Evolutionary conservation across 495 filamentous ascomycete genomes (phyloP), one percentile per base, ranked within the genome.

Genomic region (Lasiosphaeria miniovina): DNA sequence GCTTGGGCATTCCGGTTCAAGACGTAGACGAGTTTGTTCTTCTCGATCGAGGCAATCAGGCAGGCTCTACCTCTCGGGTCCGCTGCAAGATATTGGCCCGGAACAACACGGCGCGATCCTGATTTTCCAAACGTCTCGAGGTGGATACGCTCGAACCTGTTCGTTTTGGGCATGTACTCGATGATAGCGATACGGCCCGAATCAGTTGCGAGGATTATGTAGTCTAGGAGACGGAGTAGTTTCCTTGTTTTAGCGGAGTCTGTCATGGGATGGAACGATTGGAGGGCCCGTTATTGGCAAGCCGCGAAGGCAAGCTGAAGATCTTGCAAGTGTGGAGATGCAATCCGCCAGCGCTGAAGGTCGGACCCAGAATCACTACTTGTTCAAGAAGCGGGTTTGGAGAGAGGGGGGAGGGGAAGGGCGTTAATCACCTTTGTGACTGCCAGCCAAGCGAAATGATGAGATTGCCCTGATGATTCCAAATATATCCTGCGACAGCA

Each of bases 1-100:
- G 90, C 91, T 75, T 96, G 90, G 41, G 91, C 84, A 75, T 96
- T 96, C 43, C 95, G 88, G 76, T 97, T 97, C 56, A 99, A 81
- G 68, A 98, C 93, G 74, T 98, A 99, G 69, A 98, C 95, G 65
- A 99, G 89, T 77, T 98, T 98, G 75, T 98, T 98, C 84, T 99
- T 99, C 75, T 99, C 95, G 59, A 94, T 81, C 8, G 91, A 91
- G 6, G 95, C 90, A 52, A 97, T 91, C 64, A 99, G 80, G 72
- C 92, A 96, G 40, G 95, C 95, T 73, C 95, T 83, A 43, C 95
- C 95, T 71, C 95, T 95, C 8, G 95, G 95, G 71, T 99, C 95
- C 8, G 88, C 88, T 3, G 92, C 94, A 17, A 99, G 81, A 68
- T 94, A 98, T 69, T 99, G 91, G 12, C 95, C 95, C 3, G 95